Percentiles rank a stretch among this genome's conserved stretches.
phyloP scores from a whole-genome alignment of 2,329 filamentous ascomycete species.

The Phyllachora maydis region DNA sequence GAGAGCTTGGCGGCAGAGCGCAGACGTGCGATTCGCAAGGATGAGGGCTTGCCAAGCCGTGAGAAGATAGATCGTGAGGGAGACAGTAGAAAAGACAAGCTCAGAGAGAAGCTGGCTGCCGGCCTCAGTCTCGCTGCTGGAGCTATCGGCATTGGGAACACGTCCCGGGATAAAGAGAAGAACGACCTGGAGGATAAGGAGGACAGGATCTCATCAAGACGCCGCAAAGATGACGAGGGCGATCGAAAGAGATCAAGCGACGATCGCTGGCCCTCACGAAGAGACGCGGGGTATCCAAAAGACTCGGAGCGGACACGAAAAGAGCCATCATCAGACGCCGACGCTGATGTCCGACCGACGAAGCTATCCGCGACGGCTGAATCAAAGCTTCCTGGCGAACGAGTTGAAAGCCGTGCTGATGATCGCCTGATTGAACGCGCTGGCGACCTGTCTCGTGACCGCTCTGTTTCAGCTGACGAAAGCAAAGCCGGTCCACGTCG shows the following conservation, averaged over 20 bases:
- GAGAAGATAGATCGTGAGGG: too few relatives aligned
- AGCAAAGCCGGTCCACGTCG: constrained; percentile 15
- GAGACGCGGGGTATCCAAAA: too few relatives aligned
- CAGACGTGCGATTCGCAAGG: too few relatives aligned
- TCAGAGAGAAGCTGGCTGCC: constrained; percentile 1
- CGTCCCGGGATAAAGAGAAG: background rate
- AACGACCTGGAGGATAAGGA: constrained; percentile 1
- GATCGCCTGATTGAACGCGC: constrained; percentile 9
- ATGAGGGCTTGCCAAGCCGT: too few relatives aligned
- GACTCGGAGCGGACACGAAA: constrained; percentile 4
- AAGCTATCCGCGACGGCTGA: too few relatives aligned
- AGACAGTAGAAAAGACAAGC: constrained; percentile 1
- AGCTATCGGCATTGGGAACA: background rate
- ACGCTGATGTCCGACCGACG: constrained; percentile 4
- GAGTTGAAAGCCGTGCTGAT: constrained; percentile 17
- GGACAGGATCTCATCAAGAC: constrained; percentile 10
- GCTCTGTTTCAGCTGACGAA: constrained; percentile 18
- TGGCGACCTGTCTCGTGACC: background rate
- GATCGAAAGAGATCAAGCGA: too few relatives aligned
- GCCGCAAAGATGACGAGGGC: constrained; percentile 3
- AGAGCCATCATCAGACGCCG: constrained; percentile 5
- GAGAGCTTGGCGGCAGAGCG: too few relatives aligned
- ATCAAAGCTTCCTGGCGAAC: too few relatives aligned
- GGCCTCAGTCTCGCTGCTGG: background rate
- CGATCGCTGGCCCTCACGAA: constrained; percentile 5